phyloP scores from a whole-genome alignment of 768 basidiomycete genomes.

The Auricularia sp. region DNA sequence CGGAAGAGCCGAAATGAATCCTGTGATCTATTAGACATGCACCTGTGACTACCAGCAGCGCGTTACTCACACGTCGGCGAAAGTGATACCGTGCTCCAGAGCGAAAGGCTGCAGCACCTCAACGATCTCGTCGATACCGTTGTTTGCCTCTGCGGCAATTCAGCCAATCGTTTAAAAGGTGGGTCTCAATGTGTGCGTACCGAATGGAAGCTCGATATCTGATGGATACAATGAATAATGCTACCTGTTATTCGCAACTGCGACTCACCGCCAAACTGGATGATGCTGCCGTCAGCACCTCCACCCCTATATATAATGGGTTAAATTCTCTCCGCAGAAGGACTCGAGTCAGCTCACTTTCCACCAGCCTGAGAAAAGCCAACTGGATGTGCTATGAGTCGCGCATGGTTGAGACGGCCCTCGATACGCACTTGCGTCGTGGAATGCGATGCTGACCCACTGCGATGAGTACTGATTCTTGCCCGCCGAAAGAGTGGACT shows the following conservation, averaged over 20 bases:
- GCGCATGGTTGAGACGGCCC: too few species aligned
- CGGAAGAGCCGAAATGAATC: constrained; percentile 28
- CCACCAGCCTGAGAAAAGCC: not conserved
- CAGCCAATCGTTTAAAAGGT: not conserved
- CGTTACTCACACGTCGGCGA: constrained; percentile 37
- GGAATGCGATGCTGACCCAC: not conserved
- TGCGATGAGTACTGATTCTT: not conserved
- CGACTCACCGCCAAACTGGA: not conserved
- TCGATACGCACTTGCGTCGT: not conserved
- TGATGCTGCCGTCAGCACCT: not conserved
- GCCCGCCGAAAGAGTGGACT: not conserved
- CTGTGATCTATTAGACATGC: constrained; percentile 3
- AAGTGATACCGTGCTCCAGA: constrained; percentile 25
- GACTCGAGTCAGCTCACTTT: not conserved
- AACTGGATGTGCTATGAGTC: not conserved
- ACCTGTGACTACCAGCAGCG: not conserved
- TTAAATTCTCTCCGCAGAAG: too few species aligned
- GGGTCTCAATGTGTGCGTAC: not conserved
- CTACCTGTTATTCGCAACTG: too few species aligned
- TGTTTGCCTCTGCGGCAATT: constrained; percentile 23
- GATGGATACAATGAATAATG: too few species aligned
- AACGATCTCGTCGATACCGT: constrained; percentile 33
- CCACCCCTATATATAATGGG: not conserved
- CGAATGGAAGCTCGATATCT: not conserved
- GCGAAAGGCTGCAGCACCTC: constrained; percentile 27